phyloP scores from a whole-genome alignment of 495 filamentous ascomycete genomes.

The Trichoderma asperelloides region DNA sequence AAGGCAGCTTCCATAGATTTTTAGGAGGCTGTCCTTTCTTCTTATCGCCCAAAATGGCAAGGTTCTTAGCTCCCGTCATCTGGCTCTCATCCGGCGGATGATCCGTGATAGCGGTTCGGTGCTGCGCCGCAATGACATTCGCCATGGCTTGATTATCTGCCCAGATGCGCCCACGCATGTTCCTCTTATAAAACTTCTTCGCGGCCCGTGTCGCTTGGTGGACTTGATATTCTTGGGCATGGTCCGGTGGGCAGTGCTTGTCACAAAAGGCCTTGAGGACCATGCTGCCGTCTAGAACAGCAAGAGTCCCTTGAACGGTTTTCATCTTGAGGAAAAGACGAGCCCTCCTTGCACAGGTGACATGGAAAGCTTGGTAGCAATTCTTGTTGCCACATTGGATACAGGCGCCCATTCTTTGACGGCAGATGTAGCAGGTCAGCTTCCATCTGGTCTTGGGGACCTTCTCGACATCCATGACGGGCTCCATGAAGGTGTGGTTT shows the following conservation, averaged over 20 bases:
- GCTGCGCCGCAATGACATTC: constrained; percentile 62
- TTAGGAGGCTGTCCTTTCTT: constrained; percentile 62
- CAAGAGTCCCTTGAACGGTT: constrained; percentile 66
- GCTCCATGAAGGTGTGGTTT: constrained; percentile 97
- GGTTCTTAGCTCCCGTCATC: constrained; percentile 42
- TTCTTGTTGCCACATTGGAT: constrained; percentile 98
- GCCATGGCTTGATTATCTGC: constrained; percentile 83
- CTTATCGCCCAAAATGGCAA: constrained; percentile 58
- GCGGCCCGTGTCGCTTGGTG: constrained; percentile 38
- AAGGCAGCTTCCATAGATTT: constrained; percentile 85
- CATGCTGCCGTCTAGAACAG: constrained; percentile 73
- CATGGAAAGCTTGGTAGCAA: constrained; percentile 97
- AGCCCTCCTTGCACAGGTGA: constrained; percentile 85
- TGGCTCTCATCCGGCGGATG: constrained; percentile 48
- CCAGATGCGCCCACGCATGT: constrained; percentile 81
- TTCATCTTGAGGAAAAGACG: constrained; percentile 95
- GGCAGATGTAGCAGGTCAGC: constrained; percentile 91
- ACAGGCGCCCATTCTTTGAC: constrained; percentile 94
- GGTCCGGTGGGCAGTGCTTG: constrained; percentile 87
- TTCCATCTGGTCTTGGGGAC: constrained; percentile 92
- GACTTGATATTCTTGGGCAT: constrained; percentile 76
- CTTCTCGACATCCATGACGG: constrained; percentile 94
- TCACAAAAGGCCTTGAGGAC: constrained; percentile 92
- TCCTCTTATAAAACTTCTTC: constrained; percentile 71
- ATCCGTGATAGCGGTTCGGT: constrained; percentile 49